These are phyloP conservation scores for Hericium alpestre DNA, from an alignment of 768 basidiomycete species.

Conservation along the genomic window DNA sequence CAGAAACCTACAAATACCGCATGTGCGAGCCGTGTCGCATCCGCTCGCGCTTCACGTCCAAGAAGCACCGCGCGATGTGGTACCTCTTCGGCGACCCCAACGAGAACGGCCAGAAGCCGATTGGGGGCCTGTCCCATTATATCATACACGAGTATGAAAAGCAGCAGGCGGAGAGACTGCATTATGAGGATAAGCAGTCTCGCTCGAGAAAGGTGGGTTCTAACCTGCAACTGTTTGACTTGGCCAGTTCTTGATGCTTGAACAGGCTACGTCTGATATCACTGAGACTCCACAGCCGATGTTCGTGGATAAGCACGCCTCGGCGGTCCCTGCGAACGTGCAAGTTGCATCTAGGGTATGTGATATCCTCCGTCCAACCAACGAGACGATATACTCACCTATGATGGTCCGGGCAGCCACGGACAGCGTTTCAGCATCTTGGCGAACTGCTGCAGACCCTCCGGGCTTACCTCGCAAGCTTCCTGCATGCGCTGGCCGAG, in stretches of 20 bases:
- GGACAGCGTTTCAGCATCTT: neutral
- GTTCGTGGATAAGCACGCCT: too few relatives aligned
- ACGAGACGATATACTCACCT: too few relatives aligned
- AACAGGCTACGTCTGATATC: too few relatives aligned
- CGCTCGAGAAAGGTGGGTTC: too few relatives aligned
- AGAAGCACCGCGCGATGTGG: neutral
- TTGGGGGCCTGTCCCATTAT: neutral
- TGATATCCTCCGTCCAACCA: too few relatives aligned
- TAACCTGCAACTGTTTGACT: too few relatives aligned
- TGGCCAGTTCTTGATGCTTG: too few relatives aligned
- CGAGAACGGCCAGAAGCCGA: neutral
- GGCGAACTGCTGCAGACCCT: neutral
- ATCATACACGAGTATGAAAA: neutral
- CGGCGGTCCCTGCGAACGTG: too few relatives aligned
- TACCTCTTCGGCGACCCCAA: neutral
- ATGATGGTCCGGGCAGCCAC: neutral
- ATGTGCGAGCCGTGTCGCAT: neutral
- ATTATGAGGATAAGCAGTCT: too few relatives aligned
- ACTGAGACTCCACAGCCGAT: too few relatives aligned
- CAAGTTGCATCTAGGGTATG: too few relatives aligned
- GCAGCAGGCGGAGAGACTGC: neutral
- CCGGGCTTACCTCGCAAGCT: neutral
- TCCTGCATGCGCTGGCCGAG: neutral
- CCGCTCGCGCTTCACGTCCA: neutral
- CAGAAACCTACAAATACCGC: neutral